A percentile compares a stretch with the other conserved stretches of the same genome.
These are phyloP conservation scores for Aureobasidium sp. DNA, from an alignment of 2,329 filamentous ascomycete species.

Conservation along the genomic window DNA sequence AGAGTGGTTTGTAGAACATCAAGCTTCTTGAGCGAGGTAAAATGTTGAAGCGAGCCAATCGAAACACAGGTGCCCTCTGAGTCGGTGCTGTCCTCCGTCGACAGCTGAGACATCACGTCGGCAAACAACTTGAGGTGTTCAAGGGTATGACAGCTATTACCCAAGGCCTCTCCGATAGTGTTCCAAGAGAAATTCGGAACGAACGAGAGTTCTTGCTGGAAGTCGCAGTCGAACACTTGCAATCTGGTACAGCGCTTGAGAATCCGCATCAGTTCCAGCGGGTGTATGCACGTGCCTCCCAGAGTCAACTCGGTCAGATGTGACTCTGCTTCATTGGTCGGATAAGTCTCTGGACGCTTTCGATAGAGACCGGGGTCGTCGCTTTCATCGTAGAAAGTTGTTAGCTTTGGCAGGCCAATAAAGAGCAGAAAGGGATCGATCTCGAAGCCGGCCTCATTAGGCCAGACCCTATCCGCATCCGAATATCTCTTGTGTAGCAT, in stretches of 20 bases:
- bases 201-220: background rate
- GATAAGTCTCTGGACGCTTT: background rate
- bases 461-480: too few species aligned
- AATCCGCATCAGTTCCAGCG: background rate
- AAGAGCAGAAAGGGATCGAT: background rate
- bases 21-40: background rate
- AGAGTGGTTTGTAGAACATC: background rate
- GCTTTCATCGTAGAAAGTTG: background rate
- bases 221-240: background rate
- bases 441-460: background rate
- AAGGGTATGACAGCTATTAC: background rate
- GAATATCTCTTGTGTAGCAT: constrained; percentile 1
- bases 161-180: background rate
- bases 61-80: background rate
- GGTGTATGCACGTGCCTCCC: background rate
- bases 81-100: background rate
- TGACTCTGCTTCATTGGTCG: background rate
- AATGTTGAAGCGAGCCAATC: background rate
- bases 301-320: background rate
- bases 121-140: background rate
- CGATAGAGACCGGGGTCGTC: background rate
- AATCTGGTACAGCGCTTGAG: background rate
- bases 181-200: background rate
- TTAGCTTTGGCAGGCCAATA: background rate
- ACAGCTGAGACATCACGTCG: background rate